A percentile compares a stretch with the other conserved stretches of the same genome.
These are phyloP conservation scores for Stachybotrys chlorohalonatus DNA, from an alignment of 2,329 filamentous ascomycete species.

Conservation along the genomic window DNA sequence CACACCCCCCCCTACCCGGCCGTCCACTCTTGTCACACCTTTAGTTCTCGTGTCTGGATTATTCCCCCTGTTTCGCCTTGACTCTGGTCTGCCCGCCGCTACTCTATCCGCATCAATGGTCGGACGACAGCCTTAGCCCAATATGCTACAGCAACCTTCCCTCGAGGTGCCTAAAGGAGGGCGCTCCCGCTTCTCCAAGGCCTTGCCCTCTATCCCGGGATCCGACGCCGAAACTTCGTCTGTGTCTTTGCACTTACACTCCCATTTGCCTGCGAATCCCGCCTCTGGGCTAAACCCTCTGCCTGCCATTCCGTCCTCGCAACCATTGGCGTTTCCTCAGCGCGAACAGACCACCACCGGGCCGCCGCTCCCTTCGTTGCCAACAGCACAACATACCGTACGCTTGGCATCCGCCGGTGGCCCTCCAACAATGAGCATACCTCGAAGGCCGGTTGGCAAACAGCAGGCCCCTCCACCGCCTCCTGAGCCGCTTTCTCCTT, in stretches of 20 bases:
- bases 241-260: conserved; percentile 14
- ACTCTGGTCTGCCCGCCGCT: conserved; percentile 12
- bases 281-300: neutral
- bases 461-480: conserved; percentile 8
- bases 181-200: conserved; percentile 50
- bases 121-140: neutral
- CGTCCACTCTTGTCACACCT: neutral
- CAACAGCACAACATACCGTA: neutral
- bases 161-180: conserved; percentile 25
- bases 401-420: neutral
- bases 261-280: neutral
- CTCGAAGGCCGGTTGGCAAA: conserved; percentile 23
- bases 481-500: conserved; percentile 26
- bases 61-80: conserved; percentile 13
- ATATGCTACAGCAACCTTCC: conserved; percentile 3
- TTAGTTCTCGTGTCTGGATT: conserved; percentile 3
- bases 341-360: neutral
- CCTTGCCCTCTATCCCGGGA: conserved; percentile 40
- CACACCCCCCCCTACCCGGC: neutral
- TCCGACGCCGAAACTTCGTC: conserved; percentile 7
- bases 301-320: neutral
- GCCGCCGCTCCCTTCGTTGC: neutral
- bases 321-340: neutral
- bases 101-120: neutral
- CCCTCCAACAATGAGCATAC: conserved; percentile 21